Evolutionary conservation across 1,284 basidiomycete species (phyloP).

Genomic region (Mycosarcoma maydis): DNA sequence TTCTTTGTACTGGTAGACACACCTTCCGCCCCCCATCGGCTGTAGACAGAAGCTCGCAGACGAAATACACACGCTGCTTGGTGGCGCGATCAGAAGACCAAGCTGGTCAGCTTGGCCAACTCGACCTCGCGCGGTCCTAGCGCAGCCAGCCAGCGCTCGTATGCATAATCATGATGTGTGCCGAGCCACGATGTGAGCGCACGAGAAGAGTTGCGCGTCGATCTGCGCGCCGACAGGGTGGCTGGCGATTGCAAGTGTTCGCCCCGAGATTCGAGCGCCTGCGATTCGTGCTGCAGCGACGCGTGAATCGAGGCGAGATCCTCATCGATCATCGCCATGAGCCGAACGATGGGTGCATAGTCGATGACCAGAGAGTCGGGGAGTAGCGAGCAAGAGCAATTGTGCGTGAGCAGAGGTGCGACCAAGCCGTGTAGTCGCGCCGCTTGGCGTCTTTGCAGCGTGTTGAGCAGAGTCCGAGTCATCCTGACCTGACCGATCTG

Average conservation of each 20-base stretch:
- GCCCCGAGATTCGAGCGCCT: no score
- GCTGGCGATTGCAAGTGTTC: neutral
- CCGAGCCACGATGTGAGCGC: constrained; percentile 13
- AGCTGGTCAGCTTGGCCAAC: constrained; percentile 11
- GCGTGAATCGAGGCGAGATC: constrained; percentile 38
- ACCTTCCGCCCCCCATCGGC: no score
- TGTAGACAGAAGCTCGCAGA: no score
- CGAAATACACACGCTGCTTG: no score
- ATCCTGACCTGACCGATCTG: neutral
- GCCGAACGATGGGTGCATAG: constrained; percentile 76
- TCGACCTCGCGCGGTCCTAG: constrained; percentile 5
- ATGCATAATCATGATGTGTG: neutral
- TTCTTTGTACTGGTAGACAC: constrained; percentile 42
- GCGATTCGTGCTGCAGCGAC: constrained; percentile 2
- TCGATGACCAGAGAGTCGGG: constrained; percentile 72
- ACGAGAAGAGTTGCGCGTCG: constrained; percentile 18
- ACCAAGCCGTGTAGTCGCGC: constrained; percentile 68
- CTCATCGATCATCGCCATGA: constrained; percentile 79
- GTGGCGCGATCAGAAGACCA: neutral
- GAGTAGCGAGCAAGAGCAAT: constrained; percentile 67
- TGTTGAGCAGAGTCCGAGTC: neutral
- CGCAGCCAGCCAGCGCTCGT: constrained; percentile 17
- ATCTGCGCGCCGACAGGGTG: neutral
- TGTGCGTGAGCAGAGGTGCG: constrained; percentile 60
- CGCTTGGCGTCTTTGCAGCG: neutral